These are phyloP conservation scores for Pittosporum tobira DNA, from an alignment of 129 eudicot genomes.

Conservation along the genomic window DNA sequence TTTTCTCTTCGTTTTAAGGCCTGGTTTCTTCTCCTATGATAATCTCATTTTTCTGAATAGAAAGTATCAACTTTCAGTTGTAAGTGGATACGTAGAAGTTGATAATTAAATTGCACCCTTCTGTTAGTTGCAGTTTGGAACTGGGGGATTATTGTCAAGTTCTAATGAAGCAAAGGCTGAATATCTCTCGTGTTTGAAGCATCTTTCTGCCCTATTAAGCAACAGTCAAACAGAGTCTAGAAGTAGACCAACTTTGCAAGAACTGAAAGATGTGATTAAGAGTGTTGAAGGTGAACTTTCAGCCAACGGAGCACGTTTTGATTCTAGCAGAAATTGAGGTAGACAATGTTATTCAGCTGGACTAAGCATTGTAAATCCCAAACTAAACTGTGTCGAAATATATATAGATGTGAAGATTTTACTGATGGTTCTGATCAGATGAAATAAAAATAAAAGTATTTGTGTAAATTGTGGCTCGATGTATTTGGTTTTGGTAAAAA, in stretches of 20 bases:
- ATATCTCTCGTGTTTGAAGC: conserved; percentile 61
- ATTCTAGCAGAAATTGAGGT: too few species aligned
- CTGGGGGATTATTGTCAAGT: conserved; percentile 19
- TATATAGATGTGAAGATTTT: too few species aligned
- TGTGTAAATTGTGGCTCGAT: too few species aligned
- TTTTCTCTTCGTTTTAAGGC: too few species aligned
- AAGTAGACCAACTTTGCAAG: conserved; percentile 26
- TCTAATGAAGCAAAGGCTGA: conserved; percentile 46
- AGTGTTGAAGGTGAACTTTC: conserved; percentile 44
- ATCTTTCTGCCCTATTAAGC: conserved; percentile 26
- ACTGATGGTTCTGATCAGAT: too few species aligned
- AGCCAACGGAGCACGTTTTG: conserved; percentile 14
- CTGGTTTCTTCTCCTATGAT: not conserved
- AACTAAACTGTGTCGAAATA: too few species aligned
- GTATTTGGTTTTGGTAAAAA: too few species aligned
- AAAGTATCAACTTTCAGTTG: too few species aligned
- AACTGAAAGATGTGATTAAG: conserved; percentile 48
- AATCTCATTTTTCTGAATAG: not conserved
- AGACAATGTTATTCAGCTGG: too few species aligned
- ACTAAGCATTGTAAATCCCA: too few species aligned
- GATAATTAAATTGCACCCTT: conserved; percentile 1
- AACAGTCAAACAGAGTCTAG: conserved; percentile 1
- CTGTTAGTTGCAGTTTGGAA: conserved; percentile 42
- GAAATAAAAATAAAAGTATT: too few species aligned
- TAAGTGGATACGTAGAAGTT: not conserved